Percentiles rank a stretch among this genome's conserved stretches.
These are phyloP conservation scores for Westerdykella sp. DNA, from an alignment of 2,329 filamentous ascomycete genomes.

Conservation along the genomic window DNA sequence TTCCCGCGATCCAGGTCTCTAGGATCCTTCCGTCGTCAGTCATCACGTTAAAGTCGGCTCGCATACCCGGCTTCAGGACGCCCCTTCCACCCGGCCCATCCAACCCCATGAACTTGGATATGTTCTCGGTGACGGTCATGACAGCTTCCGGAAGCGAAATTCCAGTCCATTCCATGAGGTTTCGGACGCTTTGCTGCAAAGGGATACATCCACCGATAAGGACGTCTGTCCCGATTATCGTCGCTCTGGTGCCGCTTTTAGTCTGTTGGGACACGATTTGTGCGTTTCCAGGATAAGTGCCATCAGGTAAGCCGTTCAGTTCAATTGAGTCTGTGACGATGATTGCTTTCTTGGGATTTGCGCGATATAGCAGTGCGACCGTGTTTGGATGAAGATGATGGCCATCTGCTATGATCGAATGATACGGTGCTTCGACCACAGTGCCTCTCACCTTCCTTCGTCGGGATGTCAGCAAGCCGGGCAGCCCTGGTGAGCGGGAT, in stretches of 20 bases:
- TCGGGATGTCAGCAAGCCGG: constrained; percentile 25
- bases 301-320: constrained; percentile 48
- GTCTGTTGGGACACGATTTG: constrained; percentile 48
- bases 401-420: constrained; percentile 49
- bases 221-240: constrained; percentile 49
- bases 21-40: constrained; percentile 42
- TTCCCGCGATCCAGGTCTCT: constrained; percentile 49
- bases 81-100: constrained; percentile 40
- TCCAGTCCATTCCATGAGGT: constrained; percentile 43
- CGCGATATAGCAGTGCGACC: constrained; percentile 44
- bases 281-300: constrained; percentile 46
- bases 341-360: constrained; percentile 45
- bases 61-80: constrained; percentile 39
- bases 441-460: no score
- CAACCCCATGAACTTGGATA: constrained; percentile 45
- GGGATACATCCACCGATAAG: constrained; percentile 49
- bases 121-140: constrained; percentile 46
- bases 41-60: constrained; percentile 47
- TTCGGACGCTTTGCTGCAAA: constrained; percentile 47
- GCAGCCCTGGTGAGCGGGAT: constrained; percentile 48
- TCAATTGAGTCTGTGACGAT: constrained; percentile 52
- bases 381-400: constrained; percentile 50
- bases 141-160: constrained; percentile 46
- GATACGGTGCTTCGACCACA: constrained; percentile 41
- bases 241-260: constrained; percentile 46